These are phyloP conservation scores for Paramecium sonneborni DNA, from an alignment of 73 alveolate species.

Conservation along the genomic window DNA sequence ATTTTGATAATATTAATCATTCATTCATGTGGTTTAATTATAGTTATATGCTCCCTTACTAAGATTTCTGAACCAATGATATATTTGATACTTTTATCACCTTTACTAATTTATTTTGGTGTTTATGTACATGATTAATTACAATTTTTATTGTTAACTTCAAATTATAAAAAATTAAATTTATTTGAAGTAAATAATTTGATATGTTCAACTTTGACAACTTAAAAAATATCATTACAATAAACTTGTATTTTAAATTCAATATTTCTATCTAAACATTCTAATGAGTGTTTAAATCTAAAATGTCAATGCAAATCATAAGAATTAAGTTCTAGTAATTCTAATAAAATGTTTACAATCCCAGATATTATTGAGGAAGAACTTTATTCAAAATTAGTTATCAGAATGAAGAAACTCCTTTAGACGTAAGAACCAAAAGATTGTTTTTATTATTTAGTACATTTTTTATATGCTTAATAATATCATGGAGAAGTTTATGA, in stretches of 20 bases:
- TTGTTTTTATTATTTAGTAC: background rate
- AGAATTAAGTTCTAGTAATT: background rate
- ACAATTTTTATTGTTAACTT: background rate
- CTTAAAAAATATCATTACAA: background rate
- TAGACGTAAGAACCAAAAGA: background rate
- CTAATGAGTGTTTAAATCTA: background rate
- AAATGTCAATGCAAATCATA: background rate
- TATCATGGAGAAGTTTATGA: constrained; percentile 2
- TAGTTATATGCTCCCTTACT: background rate
- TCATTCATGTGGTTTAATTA: background rate
- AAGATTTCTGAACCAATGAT: background rate
- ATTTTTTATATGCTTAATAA: background rate
- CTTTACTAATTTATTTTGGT: background rate
- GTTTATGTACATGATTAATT: background rate
- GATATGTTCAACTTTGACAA: background rate
- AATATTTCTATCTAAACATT: background rate
- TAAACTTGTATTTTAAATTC: background rate
- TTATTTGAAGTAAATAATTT: background rate
- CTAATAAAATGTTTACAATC: background rate
- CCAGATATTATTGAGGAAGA: background rate
- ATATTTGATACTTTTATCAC: background rate
- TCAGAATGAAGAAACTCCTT: background rate
- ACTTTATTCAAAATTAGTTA: background rate
- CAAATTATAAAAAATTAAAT: background rate
- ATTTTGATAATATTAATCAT: background rate